Evolutionary conservation across 1,284 basidiomycete genomes (phyloP).

Genomic region (Grifola frondosa): DNA sequence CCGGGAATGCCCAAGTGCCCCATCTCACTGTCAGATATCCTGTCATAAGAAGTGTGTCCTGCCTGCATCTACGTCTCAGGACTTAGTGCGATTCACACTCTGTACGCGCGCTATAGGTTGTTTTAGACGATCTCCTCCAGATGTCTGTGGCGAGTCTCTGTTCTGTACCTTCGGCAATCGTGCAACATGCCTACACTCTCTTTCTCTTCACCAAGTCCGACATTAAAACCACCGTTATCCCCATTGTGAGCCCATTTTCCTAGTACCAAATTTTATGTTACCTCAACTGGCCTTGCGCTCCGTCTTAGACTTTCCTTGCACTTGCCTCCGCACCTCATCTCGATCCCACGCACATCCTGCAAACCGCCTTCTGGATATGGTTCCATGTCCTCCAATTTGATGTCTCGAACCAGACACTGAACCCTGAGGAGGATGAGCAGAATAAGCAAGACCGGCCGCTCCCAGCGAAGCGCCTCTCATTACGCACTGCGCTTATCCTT

Average conservation of each 20-base stretch:
- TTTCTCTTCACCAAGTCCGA: conserved; percentile 38
- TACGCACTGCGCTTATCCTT: conserved; percentile 30
- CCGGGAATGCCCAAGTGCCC: no score
- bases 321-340: conserved; percentile 29
- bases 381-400: conserved; percentile 40
- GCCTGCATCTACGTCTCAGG: no score
- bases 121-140: no score
- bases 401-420: conserved; percentile 41
- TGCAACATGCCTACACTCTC: no score
- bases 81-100: no score
- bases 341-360: conserved; percentile 16
- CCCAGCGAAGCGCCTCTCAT: conserved; percentile 40
- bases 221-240: conserved; percentile 37
- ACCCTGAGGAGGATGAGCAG: conserved; percentile 38
- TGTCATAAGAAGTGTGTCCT: no score
- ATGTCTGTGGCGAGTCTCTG: no score
- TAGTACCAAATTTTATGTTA: not conserved
- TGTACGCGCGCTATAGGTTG: no score
- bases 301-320: conserved; percentile 35
- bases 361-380: conserved; percentile 42
- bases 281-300: no score
- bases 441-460: conserved; percentile 47
- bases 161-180: no score
- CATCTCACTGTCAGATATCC: no score
- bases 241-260: conserved; percentile 29